These are phyloP conservation scores for Buddleja alternifolia DNA, from an alignment of 257 asterid genomes.

Conservation along the genomic window DNA sequence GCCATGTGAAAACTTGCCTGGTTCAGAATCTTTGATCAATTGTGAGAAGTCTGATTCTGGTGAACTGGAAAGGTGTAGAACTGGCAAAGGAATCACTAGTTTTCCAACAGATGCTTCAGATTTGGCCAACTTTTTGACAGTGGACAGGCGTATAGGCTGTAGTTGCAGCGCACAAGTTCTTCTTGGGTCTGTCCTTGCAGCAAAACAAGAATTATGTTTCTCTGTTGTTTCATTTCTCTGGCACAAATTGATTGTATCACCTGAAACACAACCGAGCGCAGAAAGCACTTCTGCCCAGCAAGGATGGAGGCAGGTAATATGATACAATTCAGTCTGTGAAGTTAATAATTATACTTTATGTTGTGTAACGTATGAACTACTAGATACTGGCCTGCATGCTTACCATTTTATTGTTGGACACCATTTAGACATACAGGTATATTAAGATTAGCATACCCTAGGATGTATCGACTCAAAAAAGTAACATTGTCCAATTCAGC, in stretches of 20 bases:
- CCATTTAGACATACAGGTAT: neutral
- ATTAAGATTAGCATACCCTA: neutral
- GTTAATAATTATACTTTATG: conserved; percentile 4
- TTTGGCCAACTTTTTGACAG: conserved; percentile 76
- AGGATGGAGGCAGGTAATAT: conserved; percentile 92
- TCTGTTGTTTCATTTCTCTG: conserved; percentile 89
- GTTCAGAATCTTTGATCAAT: conserved; percentile 37
- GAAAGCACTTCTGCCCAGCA: conserved; percentile 88
- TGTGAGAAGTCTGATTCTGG: conserved; percentile 38
- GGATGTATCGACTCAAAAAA: neutral
- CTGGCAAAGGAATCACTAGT: conserved; percentile 49
- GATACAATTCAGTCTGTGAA: neutral
- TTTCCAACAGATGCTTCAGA: conserved; percentile 71
- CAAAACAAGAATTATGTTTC: conserved; percentile 80
- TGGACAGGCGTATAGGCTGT: conserved; percentile 73
- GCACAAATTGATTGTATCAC: conserved; percentile 78
- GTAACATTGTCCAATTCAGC: neutral
- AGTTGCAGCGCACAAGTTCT: conserved; percentile 63
- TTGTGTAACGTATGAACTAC: conserved; percentile 1
- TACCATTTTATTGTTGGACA: neutral
- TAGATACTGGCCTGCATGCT: neutral
- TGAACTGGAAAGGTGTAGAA: conserved; percentile 36
- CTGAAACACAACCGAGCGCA: conserved; percentile 76
- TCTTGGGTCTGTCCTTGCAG: conserved; percentile 65
- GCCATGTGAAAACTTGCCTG: conserved; percentile 39